Evolutionary conservation across 2,329 filamentous ascomycete genomes (phyloP).

Genomic region (Hysterium pulicare): DNA sequence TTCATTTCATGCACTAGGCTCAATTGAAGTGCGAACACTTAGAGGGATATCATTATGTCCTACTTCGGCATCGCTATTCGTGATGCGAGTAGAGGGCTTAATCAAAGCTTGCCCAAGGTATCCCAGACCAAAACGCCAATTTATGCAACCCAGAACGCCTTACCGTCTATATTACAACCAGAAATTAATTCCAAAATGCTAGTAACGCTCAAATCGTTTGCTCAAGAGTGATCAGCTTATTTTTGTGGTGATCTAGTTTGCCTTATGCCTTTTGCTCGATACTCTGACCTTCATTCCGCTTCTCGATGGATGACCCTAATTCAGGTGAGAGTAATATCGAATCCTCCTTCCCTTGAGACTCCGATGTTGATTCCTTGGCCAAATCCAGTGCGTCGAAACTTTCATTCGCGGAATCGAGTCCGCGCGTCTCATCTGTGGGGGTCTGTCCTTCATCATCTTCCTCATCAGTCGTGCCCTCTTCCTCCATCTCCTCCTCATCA

Average conservation of each 20-base stretch:
- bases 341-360: constrained; percentile 11
- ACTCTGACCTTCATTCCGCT: neutral
- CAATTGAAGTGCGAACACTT: too few relatives aligned
- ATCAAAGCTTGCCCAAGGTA: too few relatives aligned
- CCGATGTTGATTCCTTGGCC: constrained; percentile 16
- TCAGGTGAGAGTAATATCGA: neutral
- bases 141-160: neutral
- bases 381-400: constrained; percentile 14
- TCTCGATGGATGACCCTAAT: neutral
- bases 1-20: too few relatives aligned
- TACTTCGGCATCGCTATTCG: too few relatives aligned
- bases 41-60: too few relatives aligned
- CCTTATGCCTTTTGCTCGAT: neutral
- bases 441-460: constrained; percentile 13
- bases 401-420: constrained; percentile 11
- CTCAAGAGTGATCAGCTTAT: too few relatives aligned
- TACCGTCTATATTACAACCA: neutral
- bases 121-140: too few relatives aligned
- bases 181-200: too few relatives aligned
- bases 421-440: constrained; percentile 12
- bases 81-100: too few relatives aligned
- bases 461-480: constrained; percentile 21
- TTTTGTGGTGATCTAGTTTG: neutral
- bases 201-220: too few relatives aligned
- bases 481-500: constrained; percentile 21